A percentile compares a stretch with the other conserved stretches of the same genome.
phyloP scores from a whole-genome alignment of 2,329 filamentous ascomycete species.

The Corniculantispora saksenae region DNA sequence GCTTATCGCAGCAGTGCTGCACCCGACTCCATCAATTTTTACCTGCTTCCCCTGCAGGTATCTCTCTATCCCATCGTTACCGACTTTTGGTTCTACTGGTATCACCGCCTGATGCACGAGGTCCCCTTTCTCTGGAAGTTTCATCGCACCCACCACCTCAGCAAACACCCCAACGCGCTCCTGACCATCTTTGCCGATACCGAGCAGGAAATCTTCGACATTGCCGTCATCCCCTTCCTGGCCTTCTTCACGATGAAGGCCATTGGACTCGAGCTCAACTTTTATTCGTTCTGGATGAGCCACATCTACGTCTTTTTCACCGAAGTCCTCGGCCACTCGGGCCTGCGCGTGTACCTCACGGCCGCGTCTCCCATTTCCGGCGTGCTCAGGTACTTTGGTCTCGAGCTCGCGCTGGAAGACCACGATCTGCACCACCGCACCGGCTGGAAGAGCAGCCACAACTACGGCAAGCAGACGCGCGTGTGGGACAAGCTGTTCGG shows the following conservation, averaged over 20 bases:
- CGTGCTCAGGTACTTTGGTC: constrained; percentile 33
- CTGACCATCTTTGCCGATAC: constrained; percentile 43
- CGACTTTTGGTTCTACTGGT: constrained; percentile 45
- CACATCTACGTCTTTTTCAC: constrained; percentile 44
- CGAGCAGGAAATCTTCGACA: constrained; percentile 45
- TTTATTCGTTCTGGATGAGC: constrained; percentile 49
- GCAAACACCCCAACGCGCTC: constrained; percentile 43
- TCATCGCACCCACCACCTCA: constrained; percentile 47
- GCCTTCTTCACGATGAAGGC: constrained; percentile 38
- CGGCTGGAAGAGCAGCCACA: constrained; percentile 31
- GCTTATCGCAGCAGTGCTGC: constrained; percentile 23
- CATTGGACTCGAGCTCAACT: constrained; percentile 42
- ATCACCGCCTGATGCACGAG: constrained; percentile 45
- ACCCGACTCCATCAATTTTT: constrained; percentile 25
- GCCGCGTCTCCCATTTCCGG: constrained; percentile 37
- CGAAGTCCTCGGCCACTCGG: constrained; percentile 41
- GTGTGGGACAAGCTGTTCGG: constrained; percentile 14
- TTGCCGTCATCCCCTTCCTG: constrained; percentile 40
- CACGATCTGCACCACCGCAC: constrained; percentile 42
- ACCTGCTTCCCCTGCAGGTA: constrained; percentile 33
- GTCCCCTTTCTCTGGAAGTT: constrained; percentile 36
- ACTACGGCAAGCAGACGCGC: constrained; percentile 16
- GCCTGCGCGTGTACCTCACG: constrained; percentile 37
- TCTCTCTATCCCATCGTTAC: constrained; percentile 38
- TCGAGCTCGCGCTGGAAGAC: constrained; percentile 44